Evolutionary conservation across 495 filamentous ascomycete genomes (phyloP).

Genomic region (Aspergillus cristatus): DNA sequence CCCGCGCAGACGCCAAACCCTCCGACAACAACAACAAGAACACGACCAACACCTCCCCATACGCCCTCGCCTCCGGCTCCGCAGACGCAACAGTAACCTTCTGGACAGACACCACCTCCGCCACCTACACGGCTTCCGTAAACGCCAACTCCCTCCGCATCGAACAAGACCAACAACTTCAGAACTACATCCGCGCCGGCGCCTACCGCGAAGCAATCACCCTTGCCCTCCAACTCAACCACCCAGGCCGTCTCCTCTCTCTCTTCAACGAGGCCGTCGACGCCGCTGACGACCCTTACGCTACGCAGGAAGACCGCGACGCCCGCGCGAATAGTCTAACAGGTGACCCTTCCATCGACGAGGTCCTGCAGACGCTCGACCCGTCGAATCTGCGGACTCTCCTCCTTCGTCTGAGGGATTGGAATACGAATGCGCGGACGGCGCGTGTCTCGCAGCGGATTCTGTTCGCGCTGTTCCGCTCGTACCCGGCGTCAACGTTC

Average conservation of each 20-base stretch:
- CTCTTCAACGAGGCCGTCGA: slow-evolving; percentile 76
- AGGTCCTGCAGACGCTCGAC: slow-evolving; percentile 67
- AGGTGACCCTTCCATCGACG: slow-evolving; percentile 71
- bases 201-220: slow-evolving; percentile 89
- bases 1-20: slow-evolving; percentile 25
- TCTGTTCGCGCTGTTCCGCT: slow-evolving; percentile 67
- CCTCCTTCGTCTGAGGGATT: slow-evolving; percentile 74
- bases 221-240: slow-evolving; percentile 84
- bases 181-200: slow-evolving; percentile 79
- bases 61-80: slow-evolving; percentile 76
- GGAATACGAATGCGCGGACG: slow-evolving; percentile 93
- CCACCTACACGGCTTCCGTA: slow-evolving; percentile 60
- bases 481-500: slow-evolving; percentile 65
- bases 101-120: slow-evolving; percentile 86
- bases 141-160: slow-evolving; percentile 66
- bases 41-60: slow-evolving; percentile 23
- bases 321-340: slow-evolving; percentile 39
- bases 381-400: slow-evolving; percentile 76
- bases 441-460: slow-evolving; percentile 77
- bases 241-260: slow-evolving; percentile 72
- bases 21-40: slow-evolving; percentile 2
- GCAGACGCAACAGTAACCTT: slow-evolving; percentile 86
- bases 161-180: slow-evolving; percentile 84
- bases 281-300: slow-evolving; percentile 34
- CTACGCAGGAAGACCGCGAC: slow-evolving; percentile 13